Evolutionary conservation across 202 grass and related monocot genomes (phyloP), one percentile per base, ranked within the genome.

Genomic region (Hordeum pubiflorum): DNA sequence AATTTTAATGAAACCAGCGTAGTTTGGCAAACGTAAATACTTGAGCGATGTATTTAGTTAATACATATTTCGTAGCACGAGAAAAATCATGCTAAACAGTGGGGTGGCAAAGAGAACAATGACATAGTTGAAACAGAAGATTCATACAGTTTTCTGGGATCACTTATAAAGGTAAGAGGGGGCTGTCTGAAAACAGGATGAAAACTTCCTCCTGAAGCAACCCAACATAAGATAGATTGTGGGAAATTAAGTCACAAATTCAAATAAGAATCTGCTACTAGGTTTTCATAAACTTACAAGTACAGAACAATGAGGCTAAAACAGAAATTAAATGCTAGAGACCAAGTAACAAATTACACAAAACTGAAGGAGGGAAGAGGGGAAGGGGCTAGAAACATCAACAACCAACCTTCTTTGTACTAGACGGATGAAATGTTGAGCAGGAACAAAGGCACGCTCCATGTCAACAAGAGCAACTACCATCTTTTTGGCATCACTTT

Each of bases 401-500:
- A 63, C 63, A 71, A 85, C 57, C 73, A 68, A 99, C 96, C 96
- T 99, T 87, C 96, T 81, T 74, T 99, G 96, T 46, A 99, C 92
- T 63, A 99, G 84, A 58, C 90, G 92, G 82, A 99, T 99, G 60
- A 99, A 99, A 86, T 99, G 92, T 81, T 93, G 96, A 83, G 96
- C 90, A 86, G 96, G 96, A 75, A 99, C 96, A 91, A 93, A 99
- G n/a, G 87, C 88, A 68, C 96, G 96, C 83, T 99, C 96, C 96
- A 99, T 99, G 82, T 99, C 92, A 90, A 99, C 92, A 85, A 99
- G 87, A 50, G 96, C 96, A 66, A 99, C 89, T 6, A 99, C 96
- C 96, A 99, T 99, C 72, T 93, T 95, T 82, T 95, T 99, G 12
- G 96, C 87, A 20, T 99, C 92, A 87, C 54, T 99, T 89, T 91